Base-by-base conservation (phyloP, 257 asterid genomes). In the Primulina huaijiensis region DNA sequence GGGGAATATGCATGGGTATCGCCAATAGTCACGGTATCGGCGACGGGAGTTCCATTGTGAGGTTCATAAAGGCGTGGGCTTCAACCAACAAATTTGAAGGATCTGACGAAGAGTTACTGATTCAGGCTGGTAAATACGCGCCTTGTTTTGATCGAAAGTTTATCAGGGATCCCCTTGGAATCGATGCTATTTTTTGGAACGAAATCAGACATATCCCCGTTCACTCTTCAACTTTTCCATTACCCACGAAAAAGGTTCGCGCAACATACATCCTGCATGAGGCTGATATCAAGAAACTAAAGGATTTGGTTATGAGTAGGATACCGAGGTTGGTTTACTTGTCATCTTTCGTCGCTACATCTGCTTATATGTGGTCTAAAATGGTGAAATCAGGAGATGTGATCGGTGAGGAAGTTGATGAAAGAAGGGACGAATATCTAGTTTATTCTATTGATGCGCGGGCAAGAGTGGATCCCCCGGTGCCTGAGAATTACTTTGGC, bases 51-150 rank as follows among this genome's bases (percentile, higher is more conserved):
- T 61, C 74, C 1, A 35, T 76, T 0, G 29, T 53, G 11, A 46
- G 61, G 8, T 82, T 79, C 46, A 12, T 65, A 10, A 50, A 16
- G 66, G 70, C 80, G 23, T 82, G 86, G 86, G 65, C 78, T 31
- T 50, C 46, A 2, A 34, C 74, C 7, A 17, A 19, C 62, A 73
- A 65, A 59, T 7, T 37, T 0, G 43, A 53, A 4, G 71, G 74
- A 62, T 11, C 52, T 2, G 12, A 11, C 4, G 52, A 46, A 14
- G 55, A 46, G n/a, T 46, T 46, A 7, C 37, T 23, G 60, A 46
- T 46, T 35, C 40, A 9, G 16, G 23, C 33, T 8, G 52, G 50
- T 50, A 4, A 46, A 46, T 0, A 12, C 61, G 4, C 31, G 4
- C 71, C 74, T 3, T 69, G 12, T 1, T 38, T 37, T 37, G 43